These are phyloP conservation scores for Graphilbum ipis-grandicollis DNA, from an alignment of 2,329 filamentous ascomycete species.

Conservation along the genomic window DNA sequence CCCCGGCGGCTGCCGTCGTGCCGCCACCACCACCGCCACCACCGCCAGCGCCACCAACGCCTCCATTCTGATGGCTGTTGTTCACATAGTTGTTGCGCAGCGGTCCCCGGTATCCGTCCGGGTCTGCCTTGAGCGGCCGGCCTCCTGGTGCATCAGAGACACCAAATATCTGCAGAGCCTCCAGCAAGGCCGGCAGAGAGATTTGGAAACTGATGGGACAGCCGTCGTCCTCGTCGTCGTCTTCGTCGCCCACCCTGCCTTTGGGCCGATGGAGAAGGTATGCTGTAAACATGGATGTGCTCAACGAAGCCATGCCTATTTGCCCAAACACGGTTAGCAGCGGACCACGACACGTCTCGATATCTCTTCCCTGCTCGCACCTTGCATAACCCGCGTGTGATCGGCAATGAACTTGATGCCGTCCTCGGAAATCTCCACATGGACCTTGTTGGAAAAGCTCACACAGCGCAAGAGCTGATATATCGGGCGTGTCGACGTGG, in stretches of 20 bases:
- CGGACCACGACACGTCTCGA: too few relatives aligned
- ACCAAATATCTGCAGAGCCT: constrained; percentile 90
- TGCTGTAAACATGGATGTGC: constrained; percentile 74
- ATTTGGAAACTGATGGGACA: constrained; percentile 58
- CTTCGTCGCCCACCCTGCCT: constrained; percentile 14
- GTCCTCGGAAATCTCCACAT: constrained; percentile 62
- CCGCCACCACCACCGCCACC: too few relatives aligned
- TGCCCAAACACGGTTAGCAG: neutral
- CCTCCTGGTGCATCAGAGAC: constrained; percentile 40
- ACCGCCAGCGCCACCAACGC: neutral
- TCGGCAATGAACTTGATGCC: constrained; percentile 80
- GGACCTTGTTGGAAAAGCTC: constrained; percentile 38
- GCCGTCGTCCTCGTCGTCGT: constrained; percentile 20
- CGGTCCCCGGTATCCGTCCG: constrained; percentile 43
- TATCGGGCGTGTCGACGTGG: constrained; percentile 60
- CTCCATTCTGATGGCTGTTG: neutral
- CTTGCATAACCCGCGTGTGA: constrained; percentile 82
- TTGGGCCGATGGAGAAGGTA: constrained; percentile 49
- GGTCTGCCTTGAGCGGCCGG: constrained; percentile 38
- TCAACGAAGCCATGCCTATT: constrained; percentile 61
- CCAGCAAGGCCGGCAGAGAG: constrained; percentile 70
- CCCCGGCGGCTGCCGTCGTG: too few relatives aligned
- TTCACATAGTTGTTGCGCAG: constrained; percentile 18
- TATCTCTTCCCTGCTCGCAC: too few relatives aligned
- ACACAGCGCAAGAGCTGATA: constrained; percentile 44